Base-by-base conservation (phyloP, 805 yeast species). In the Metschnikowia lochheadii region DNA sequence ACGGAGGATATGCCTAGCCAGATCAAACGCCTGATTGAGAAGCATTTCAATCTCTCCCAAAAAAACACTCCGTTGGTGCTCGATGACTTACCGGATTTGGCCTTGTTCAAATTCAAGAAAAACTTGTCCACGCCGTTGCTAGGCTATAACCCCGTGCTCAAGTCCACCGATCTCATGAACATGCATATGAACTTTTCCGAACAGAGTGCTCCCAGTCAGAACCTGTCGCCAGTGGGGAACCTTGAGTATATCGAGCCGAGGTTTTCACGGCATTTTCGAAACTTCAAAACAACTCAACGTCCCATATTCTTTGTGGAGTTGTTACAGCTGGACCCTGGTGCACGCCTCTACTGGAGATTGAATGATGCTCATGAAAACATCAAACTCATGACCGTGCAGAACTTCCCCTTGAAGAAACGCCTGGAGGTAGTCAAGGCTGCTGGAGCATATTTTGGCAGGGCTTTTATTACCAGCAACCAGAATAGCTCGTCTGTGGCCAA, bases 241-340 rank as follows among this genome's bases (percentile, higher is more conserved):
- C 38, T 42, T n/a, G 54, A 37, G 8, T 43, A 40, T 36, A 42
- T 47, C 5, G 53, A 49, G 46, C 42, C 49, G 5, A 36, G 50
- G 2, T 49, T 35, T 31, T 37, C 32, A 13, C 37, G 21, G 4
- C 41, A 34, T 8, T 49, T 47, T 33, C 42, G 44, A 6, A 45
- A 50, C 33, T 49, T 53, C 45, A 49, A 44, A 38, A 37, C 49
- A 13, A 29, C 53, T 26, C 50, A 48, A 42, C 31, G 56, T n/a
- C 56, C 55, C 10, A 40, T 57, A 2, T 56, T 53, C 6, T 38
- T 58, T 13, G 40, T 56, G 14, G 56, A 49, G 26, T 41, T 59
- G 42, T 56, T 60, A 43, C 56, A 60, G 44, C 58, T 57, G 44
- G 64, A 63, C 20, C 57, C 59, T 3, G 62, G 63, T 4, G 48